These are phyloP conservation scores for Pseudocercospora crystallina DNA, from an alignment of 2,329 filamentous ascomycete genomes.

Conservation along the genomic window DNA sequence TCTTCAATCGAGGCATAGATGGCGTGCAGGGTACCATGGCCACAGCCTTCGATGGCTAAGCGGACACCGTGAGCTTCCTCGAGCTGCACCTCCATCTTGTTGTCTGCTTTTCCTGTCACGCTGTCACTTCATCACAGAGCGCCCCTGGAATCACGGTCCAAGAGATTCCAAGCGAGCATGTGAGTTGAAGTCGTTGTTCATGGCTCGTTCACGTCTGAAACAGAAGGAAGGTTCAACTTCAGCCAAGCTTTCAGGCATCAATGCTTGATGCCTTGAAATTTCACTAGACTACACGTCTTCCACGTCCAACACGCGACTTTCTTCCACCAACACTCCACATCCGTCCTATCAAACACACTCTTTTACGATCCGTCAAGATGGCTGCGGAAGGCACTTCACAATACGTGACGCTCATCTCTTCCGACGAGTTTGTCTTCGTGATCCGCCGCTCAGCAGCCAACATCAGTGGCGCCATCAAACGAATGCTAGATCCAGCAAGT, in stretches of 20 bases:
- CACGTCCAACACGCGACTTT: no score
- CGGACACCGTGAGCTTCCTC: conserved; percentile 49
- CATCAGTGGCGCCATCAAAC: conserved; percentile 69
- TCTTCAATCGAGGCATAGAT: conserved; percentile 80
- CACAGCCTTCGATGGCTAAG: conserved; percentile 84
- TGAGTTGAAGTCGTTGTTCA: no score
- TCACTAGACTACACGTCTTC: no score
- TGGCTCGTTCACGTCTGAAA: no score
- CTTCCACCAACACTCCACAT: no score
- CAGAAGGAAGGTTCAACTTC: no score
- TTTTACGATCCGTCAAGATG: not conserved
- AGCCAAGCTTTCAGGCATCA: no score
- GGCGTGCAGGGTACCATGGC: conserved; percentile 85
- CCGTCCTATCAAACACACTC: not conserved
- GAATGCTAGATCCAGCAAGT: conserved; percentile 72
- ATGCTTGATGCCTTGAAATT: no score
- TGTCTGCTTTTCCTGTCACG: no score
- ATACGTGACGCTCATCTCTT: conserved; percentile 75
- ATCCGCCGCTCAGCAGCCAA: conserved; percentile 69
- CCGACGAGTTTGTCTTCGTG: conserved; percentile 75
- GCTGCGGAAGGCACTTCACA: conserved; percentile 47
- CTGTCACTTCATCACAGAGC: no score
- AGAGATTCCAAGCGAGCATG: no score
- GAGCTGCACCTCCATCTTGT: conserved; percentile 1
- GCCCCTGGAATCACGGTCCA: no score